These are phyloP conservation scores for Mycena haematopus DNA, from an alignment of 768 basidiomycete genomes.

Conservation along the genomic window DNA sequence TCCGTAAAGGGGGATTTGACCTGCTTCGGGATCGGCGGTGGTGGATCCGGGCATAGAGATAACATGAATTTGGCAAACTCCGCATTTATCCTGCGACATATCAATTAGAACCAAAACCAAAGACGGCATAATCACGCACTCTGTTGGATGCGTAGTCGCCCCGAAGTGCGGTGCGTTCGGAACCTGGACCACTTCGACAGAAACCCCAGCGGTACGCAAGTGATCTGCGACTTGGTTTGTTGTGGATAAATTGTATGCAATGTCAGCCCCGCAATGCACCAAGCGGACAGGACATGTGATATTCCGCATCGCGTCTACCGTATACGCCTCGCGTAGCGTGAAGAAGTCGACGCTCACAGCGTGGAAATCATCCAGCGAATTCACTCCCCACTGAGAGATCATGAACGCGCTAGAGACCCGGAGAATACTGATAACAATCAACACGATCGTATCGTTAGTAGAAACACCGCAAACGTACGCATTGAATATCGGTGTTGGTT, in stretches of 20 bases:
- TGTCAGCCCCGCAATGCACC: constrained; percentile 32
- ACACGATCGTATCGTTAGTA: neutral
- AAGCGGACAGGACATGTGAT: constrained; percentile 24
- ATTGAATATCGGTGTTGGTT: constrained; percentile 1
- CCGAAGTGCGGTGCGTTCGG: constrained; percentile 28
- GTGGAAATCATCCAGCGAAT: constrained; percentile 21
- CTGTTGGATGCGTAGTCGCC: constrained; percentile 13
- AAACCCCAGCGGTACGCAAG: constrained; percentile 20
- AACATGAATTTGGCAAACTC: neutral
- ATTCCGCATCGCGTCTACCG: constrained; percentile 9
- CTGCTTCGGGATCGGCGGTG: constrained; percentile 8
- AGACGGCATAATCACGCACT: constrained; percentile 1
- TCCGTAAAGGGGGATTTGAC: constrained; percentile 12
- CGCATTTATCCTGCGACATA: neutral
- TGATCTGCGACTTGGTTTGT: constrained; percentile 16
- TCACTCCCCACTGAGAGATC: constrained; percentile 10
- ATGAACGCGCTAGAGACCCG: neutral
- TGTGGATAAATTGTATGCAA: constrained; percentile 25
- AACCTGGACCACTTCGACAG: constrained; percentile 18
- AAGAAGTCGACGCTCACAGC: constrained; percentile 28
- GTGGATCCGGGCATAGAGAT: neutral
- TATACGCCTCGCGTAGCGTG: constrained; percentile 22
- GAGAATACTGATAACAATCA: constrained; percentile 5
- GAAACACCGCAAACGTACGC: constrained; percentile 18
- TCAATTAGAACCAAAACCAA: neutral